Evolutionary conservation across 495 filamentous ascomycete species (phyloP).

Genomic region (Penicillium ucsense): DNA sequence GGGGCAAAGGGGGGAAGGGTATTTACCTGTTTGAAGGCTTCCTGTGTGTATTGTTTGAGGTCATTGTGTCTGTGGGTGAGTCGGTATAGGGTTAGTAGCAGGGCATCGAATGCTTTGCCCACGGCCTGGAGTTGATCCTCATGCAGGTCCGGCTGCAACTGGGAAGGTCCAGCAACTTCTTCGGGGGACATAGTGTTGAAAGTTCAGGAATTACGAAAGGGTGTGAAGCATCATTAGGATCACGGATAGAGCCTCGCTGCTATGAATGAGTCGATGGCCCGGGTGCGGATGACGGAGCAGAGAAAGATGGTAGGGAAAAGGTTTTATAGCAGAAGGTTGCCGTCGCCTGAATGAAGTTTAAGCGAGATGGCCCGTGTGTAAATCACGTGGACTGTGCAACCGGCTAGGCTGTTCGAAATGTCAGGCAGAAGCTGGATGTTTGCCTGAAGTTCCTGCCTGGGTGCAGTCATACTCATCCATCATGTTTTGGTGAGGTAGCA

Average conservation of each 20-base stretch:
- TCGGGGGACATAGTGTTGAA: conserved; percentile 28
- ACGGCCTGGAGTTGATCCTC: conserved; percentile 28
- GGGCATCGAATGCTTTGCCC: conserved; percentile 38
- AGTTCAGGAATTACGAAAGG: conserved; percentile 14
- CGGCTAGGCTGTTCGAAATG: no score
- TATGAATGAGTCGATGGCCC: conserved; percentile 5
- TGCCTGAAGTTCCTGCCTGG: no score
- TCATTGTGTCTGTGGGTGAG: conserved; percentile 34
- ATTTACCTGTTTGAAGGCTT: conserved; percentile 40
- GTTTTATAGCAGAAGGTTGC: conserved; percentile 11
- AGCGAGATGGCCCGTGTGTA: conserved; percentile 34
- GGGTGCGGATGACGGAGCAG: conserved; percentile 6
- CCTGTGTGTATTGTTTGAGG: conserved; percentile 32
- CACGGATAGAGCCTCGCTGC: conserved; percentile 3
- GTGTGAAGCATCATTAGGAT: conserved; percentile 4
- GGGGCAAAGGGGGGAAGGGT: conserved; percentile 3
- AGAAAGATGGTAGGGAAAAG: conserved; percentile 7
- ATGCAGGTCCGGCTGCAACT: conserved; percentile 30
- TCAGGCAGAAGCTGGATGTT: no score
- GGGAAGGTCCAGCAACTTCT: conserved; percentile 19
- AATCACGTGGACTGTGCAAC: conserved; percentile 15
- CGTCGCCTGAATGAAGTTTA: conserved; percentile 22
- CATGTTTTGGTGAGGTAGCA: no score
- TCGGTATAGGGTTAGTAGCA: conserved; percentile 40
- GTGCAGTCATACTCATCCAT: no score